Conservation (phyloP, 2,329 filamentous ascomycete genomes). For the Botrytis tulipae region DNA sequence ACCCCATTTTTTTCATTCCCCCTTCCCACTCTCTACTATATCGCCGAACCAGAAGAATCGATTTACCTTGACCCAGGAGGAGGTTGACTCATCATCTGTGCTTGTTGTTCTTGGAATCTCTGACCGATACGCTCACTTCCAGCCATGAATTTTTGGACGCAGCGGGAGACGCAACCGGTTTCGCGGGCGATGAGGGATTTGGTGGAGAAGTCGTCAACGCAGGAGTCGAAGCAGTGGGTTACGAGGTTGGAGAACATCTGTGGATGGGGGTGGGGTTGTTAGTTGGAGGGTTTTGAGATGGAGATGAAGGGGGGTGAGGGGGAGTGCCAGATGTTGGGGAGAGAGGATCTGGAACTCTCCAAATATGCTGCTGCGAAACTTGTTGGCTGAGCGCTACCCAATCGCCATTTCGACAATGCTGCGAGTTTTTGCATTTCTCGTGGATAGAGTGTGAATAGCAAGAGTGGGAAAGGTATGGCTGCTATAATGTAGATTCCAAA, state of each 20-base stretch:
- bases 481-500: neutral
- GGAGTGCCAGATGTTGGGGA: neutral
- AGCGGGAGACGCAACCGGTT: conserved; percentile 87
- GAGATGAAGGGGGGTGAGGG: neutral
- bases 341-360: neutral
- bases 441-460: no score
- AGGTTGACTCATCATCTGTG: conserved; percentile 50
- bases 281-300: neutral
- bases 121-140: conserved; percentile 85
- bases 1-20: neutral
- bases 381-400: neutral
- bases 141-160: conserved; percentile 95
- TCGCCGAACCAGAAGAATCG: neutral
- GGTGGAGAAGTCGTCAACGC: conserved; percentile 97
- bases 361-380: neutral
- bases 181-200: conserved; percentile 88
- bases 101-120: conserved; percentile 75
- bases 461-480: no score
- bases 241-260: conserved; percentile 68
- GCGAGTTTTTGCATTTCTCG: no score
- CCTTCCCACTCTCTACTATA: neutral
- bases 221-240: conserved; percentile 92
- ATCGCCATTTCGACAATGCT: neutral
- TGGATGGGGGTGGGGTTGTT: neutral
- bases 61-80: conserved; percentile 34